These are phyloP conservation scores for Hemerocallis citrina DNA, from an alignment of 106 monocot genomes.

Conservation along the genomic window DNA sequence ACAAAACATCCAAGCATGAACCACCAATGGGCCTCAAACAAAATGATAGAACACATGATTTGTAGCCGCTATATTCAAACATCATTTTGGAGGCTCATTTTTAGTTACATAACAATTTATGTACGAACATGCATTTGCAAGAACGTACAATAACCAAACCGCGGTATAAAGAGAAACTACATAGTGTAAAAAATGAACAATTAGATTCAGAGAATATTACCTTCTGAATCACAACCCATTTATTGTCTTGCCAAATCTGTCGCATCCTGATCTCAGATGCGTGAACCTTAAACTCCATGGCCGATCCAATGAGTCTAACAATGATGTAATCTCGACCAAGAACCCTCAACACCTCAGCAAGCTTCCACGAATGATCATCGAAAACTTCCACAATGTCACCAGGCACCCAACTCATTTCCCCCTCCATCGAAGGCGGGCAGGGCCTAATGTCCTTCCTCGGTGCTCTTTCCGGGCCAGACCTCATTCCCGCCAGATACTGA, in stretches of 20 bases:
- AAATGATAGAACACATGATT: not conserved
- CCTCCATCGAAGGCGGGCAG: conserved; percentile 11
- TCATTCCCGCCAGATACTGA: not conserved
- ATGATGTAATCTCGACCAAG: conserved; percentile 14
- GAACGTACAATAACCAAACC: not conserved
- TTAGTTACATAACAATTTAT: too few species aligned
- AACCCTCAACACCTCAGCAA: conserved; percentile 22
- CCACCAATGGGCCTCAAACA: not conserved
- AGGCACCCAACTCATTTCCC: conserved; percentile 7
- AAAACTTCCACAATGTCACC: conserved; percentile 46
- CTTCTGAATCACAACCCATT: conserved; percentile 48
- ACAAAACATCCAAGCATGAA: not conserved
- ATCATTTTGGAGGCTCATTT: too few species aligned
- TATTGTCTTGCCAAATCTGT: conserved; percentile 39
- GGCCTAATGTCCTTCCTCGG: conserved; percentile 32
- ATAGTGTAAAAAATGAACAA: too few species aligned
- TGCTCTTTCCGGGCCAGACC: conserved; percentile 16
- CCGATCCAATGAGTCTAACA: conserved; percentile 29
- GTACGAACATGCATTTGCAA: too few species aligned
- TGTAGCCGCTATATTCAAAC: too few species aligned
- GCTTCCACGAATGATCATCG: conserved; percentile 29
- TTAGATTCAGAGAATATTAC: conserved; percentile 23
- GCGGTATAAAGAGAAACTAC: not conserved
- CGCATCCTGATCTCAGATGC: conserved; percentile 25
- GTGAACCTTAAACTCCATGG: conserved; percentile 20